phyloP scores from a whole-genome alignment of 768 basidiomycete genomes.

The Pleurotus salmoneostramineus region DNA sequence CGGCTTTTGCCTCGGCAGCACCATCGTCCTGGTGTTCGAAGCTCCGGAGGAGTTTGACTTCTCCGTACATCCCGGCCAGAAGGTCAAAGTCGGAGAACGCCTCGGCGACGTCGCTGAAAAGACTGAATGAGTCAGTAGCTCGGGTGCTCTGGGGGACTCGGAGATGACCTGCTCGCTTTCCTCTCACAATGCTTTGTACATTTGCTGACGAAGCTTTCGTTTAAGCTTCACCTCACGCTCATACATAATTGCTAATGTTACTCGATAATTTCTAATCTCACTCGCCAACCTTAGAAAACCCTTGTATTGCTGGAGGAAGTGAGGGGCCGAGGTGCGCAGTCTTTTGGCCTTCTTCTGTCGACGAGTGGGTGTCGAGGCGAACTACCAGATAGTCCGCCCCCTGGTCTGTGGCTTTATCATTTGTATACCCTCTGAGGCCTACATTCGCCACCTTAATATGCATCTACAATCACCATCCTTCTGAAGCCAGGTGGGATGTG shows the following conservation, averaged over 20 bases:
- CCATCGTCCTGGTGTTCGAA: conserved; percentile 96
- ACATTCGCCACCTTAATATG: too few species aligned
- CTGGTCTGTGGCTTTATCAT: too few species aligned
- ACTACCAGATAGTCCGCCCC: too few species aligned
- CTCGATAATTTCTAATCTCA: neutral
- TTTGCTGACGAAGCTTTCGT: neutral
- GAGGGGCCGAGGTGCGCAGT: neutral
- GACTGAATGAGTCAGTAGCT: conserved; percentile 16
- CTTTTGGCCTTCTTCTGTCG: neutral
- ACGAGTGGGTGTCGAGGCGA: too few species aligned
- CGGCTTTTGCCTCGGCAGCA: conserved; percentile 92
- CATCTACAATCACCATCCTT: too few species aligned
- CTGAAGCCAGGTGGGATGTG: too few species aligned
- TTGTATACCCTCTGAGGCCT: too few species aligned
- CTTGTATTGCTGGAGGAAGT: neutral
- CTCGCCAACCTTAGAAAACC: neutral
- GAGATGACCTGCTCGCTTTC: neutral
- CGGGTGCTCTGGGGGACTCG: neutral
- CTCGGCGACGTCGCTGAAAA: conserved; percentile 58
- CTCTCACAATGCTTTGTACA: neutral
- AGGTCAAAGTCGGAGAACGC: conserved; percentile 82
- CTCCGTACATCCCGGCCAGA: conserved; percentile 69
- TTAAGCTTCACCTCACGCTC: neutral
- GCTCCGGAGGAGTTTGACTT: conserved; percentile 86
- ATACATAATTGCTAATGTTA: neutral